A percentile compares a stretch with the other conserved stretches of the same genome.
phyloP scores from a whole-genome alignment of 192 early-diverging fungal genomes.

The Phlyctochytrium arcticum region DNA sequence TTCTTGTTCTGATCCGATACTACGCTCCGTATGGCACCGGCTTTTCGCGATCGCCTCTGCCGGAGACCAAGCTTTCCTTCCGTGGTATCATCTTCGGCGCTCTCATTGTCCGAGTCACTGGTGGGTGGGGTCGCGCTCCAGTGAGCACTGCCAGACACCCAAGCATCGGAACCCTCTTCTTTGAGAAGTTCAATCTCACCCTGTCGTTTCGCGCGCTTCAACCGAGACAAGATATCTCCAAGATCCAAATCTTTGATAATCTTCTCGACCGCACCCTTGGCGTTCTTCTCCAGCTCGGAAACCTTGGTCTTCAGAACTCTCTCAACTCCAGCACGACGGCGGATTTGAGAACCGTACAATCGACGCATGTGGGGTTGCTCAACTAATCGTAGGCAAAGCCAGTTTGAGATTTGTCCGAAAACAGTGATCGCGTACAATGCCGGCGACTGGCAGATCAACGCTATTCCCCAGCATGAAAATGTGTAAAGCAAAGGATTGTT shows the following conservation, averaged over 20 bases:
- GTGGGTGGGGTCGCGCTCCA: conserved; percentile 4
- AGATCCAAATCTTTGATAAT: conserved; percentile 44
- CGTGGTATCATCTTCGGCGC: conserved; percentile 2
- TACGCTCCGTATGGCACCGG: neutral
- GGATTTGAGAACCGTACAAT: conserved; percentile 80
- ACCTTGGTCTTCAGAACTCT: conserved; percentile 48
- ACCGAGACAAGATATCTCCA: conserved; percentile 1
- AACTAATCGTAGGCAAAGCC: conserved; percentile 82
- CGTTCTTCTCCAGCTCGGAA: conserved; percentile 41
- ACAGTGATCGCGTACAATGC: conserved; percentile 74
- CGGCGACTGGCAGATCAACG: conserved; percentile 65
- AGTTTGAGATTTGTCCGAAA: conserved; percentile 76
- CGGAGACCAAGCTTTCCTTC: neutral
- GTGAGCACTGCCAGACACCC: conserved; percentile 1
- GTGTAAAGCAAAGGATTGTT: conserved; percentile 96
- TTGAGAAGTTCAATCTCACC: conserved; percentile 14
- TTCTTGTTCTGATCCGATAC: neutral
- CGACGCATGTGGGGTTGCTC: conserved; percentile 90
- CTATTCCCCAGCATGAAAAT: conserved; percentile 90
- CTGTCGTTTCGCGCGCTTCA: conserved; percentile 6
- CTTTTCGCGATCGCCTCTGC: conserved; percentile 1
- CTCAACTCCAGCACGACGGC: conserved; percentile 74
- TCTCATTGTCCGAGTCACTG: conserved; percentile 19
- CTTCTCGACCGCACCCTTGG: conserved; percentile 51
- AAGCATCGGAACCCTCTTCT: conserved; percentile 16